Conservation (phyloP, 352 stramenopile genomes). For the Poterioochromonas sp. region DNA sequence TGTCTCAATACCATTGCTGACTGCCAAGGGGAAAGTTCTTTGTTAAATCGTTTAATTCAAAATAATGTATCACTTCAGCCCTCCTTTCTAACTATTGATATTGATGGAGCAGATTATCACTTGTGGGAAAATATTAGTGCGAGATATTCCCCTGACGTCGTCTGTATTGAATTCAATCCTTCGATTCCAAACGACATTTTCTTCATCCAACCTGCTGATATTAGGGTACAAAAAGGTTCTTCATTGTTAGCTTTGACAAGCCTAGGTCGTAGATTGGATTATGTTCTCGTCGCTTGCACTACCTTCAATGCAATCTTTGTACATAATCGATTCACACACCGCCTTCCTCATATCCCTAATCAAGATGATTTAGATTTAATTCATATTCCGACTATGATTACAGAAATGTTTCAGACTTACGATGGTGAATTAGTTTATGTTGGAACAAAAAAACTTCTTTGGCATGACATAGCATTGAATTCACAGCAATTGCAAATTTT, state of each 20-base stretch:
- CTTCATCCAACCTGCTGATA: conserved; percentile 56
- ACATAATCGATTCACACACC: conserved; percentile 40
- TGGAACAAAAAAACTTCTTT: conserved; percentile 62
- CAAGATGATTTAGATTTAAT: conserved; percentile 39
- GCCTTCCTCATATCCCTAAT: conserved; percentile 35
- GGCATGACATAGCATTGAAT: conserved; percentile 53
- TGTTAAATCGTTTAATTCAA: conserved; percentile 41
- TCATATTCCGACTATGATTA: conserved; percentile 60
- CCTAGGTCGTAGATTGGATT: conserved; percentile 51
- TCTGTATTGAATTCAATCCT: conserved; percentile 68
- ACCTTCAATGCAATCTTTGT: conserved; percentile 67
- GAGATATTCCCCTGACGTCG: conserved; percentile 38
- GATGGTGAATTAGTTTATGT: conserved; percentile 62
- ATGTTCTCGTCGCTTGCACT: conserved; percentile 59
- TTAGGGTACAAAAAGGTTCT: conserved; percentile 54
- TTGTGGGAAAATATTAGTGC: conserved; percentile 51
- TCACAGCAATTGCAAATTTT: conserved; percentile 52
- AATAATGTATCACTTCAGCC: conserved; percentile 37
- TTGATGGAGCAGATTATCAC: conserved; percentile 66
- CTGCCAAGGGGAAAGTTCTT: conserved; percentile 43
- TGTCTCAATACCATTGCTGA: conserved; percentile 54
- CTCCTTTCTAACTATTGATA: conserved; percentile 57
- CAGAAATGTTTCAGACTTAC: conserved; percentile 66
- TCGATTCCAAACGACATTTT: conserved; percentile 64
- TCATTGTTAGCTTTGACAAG: conserved; percentile 59